These are phyloP conservation scores for Neurospora sp. DNA, from an alignment of 495 filamentous ascomycete species.

Conservation along the genomic window DNA sequence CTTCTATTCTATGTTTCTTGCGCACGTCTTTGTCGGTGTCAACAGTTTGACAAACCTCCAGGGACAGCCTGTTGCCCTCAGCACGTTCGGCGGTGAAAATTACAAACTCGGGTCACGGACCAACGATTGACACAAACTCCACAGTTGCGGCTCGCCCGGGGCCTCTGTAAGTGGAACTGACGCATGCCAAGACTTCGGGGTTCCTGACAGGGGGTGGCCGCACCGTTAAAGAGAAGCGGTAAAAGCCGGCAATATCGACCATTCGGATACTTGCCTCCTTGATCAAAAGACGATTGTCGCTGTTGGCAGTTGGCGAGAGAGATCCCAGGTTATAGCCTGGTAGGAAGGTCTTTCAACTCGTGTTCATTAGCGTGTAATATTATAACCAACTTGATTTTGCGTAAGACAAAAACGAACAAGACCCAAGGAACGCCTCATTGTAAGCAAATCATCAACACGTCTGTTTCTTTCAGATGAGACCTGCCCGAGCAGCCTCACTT, in stretches of 20 bases:
- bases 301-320: not conserved
- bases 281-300: not conserved
- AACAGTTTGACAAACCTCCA: too few relatives aligned
- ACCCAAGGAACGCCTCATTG: slow-evolving; percentile 1
- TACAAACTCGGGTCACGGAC: not conserved
- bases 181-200: not conserved
- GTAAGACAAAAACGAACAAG: not conserved
- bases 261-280: not conserved
- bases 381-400: not conserved
- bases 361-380: not conserved
- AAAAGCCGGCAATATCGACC: not conserved
- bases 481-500: slow-evolving; percentile 74
- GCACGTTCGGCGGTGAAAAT: not conserved
- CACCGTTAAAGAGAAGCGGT: not conserved
- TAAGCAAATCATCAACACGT: not conserved
- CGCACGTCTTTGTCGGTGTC: not conserved
- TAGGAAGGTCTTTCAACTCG: not conserved
- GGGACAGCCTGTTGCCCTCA: not conserved
- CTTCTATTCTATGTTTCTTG: not conserved
- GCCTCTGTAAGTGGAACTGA: not conserved
- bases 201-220: not conserved
- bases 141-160: not conserved
- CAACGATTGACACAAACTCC: not conserved
- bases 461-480: slow-evolving; percentile 24
- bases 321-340: not conserved